phyloP scores from a whole-genome alignment of 495 filamentous ascomycete species.

The Podospora pseudocomata region DNA sequence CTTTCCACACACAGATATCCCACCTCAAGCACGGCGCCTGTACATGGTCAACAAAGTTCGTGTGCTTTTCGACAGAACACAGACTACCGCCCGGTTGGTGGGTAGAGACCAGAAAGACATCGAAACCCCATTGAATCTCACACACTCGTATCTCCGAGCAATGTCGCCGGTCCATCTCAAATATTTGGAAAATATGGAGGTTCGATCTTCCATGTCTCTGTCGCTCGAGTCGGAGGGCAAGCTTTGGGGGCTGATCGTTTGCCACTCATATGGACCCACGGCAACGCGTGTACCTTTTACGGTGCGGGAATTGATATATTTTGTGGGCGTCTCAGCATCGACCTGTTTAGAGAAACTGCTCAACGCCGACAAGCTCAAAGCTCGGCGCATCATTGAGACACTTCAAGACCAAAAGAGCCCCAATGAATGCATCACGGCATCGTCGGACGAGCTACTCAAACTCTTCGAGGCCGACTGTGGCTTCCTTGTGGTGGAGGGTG shows the following conservation, averaged over 20 bases:
- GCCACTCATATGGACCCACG: slow-evolving; percentile 65
- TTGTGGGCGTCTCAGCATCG: slow-evolving; percentile 73
- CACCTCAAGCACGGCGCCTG: slow-evolving; percentile 42
- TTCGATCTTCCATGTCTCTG: slow-evolving; percentile 81
- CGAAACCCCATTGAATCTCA: slow-evolving; percentile 69
- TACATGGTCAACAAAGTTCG: slow-evolving; percentile 71
- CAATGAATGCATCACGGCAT: slow-evolving; percentile 78
- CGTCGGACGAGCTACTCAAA: slow-evolving; percentile 73
- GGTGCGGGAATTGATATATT: slow-evolving; percentile 74
- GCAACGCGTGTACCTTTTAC: slow-evolving; percentile 80
- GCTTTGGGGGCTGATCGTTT: slow-evolving; percentile 78
- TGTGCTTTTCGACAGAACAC: slow-evolving; percentile 63
- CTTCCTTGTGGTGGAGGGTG: slow-evolving; percentile 68
- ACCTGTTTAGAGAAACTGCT: slow-evolving; percentile 76
- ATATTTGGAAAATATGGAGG: slow-evolving; percentile 75
- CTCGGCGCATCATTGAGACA: slow-evolving; percentile 63
- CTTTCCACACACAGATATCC: slow-evolving; percentile 27
- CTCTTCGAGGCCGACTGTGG: slow-evolving; percentile 80
- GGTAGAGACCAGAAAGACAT: slow-evolving; percentile 68
- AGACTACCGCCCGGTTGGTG: slow-evolving; percentile 66
- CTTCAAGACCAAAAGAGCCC: slow-evolving; percentile 68
- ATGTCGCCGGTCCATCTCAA: slow-evolving; percentile 81
- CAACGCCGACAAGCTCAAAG: slow-evolving; percentile 69
- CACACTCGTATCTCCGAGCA: slow-evolving; percentile 70
- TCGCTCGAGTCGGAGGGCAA: slow-evolving; percentile 73